Evolutionary conservation across 768 basidiomycete species (phyloP).

Genomic region (Clitopilus hobsonii): DNA sequence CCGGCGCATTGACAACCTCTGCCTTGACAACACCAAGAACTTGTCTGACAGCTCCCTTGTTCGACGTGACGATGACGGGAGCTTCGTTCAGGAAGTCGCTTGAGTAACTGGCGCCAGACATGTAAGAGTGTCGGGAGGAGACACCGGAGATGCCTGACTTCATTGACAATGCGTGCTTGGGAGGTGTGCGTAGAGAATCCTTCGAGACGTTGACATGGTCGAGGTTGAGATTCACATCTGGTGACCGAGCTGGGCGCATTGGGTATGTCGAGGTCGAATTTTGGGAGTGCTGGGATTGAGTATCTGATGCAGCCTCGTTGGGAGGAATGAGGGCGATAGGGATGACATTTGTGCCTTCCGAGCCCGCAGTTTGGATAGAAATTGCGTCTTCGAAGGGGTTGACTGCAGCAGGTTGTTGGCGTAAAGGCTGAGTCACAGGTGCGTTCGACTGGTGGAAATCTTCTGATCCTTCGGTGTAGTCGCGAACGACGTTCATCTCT

Average conservation of each 20-base stretch:
- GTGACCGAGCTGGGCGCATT: conserved; percentile 51
- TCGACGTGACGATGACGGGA: conserved; percentile 75
- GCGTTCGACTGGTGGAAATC: conserved; percentile 41
- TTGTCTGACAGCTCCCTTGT: conserved; percentile 59
- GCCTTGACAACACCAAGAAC: conserved; percentile 76
- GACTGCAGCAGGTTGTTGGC: conserved; percentile 25
- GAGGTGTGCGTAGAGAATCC: conserved; percentile 38
- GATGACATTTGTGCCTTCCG: conserved; percentile 81
- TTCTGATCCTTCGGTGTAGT: conserved; percentile 42
- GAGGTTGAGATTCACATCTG: conserved; percentile 58
- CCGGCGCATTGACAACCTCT: conserved; percentile 66
- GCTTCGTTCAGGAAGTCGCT: conserved; percentile 80
- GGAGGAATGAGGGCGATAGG: conserved; percentile 78
- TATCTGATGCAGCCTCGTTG: conserved; percentile 32
- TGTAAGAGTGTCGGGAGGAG: conserved; percentile 61
- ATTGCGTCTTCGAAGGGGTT: conserved; percentile 78
- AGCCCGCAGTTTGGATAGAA: conserved; percentile 80
- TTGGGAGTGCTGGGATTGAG: conserved; percentile 20
- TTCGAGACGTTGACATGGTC: conserved; percentile 59
- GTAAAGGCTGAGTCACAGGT: conserved; percentile 49
- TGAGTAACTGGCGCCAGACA: conserved; percentile 70
- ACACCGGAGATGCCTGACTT: conserved; percentile 49
- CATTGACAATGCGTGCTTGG: conserved; percentile 41
- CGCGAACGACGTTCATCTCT: conserved; percentile 38
- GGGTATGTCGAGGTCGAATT: conserved; percentile 40